Evolutionary conservation across 2,329 filamentous ascomycete species (phyloP).

Genomic region (Aspergillus versicolor): DNA sequence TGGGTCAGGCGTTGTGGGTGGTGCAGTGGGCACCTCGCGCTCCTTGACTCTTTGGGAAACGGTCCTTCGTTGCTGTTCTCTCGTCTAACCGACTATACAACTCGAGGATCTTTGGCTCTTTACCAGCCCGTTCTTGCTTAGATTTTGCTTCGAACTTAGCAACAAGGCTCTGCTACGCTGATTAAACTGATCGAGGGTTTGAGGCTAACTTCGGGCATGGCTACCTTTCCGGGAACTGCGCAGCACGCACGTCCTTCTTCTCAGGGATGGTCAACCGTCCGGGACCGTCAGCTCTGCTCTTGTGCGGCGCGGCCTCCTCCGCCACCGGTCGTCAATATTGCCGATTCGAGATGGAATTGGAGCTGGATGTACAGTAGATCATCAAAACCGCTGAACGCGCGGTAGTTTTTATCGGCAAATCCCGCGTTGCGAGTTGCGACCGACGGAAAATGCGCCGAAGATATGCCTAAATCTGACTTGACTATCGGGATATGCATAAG

Average conservation of each 20-base stretch:
- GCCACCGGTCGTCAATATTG: conserved; percentile 2
- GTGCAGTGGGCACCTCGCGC: neutral
- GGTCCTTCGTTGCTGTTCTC: neutral
- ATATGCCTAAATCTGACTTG: neutral
- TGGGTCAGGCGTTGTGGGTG: neutral
- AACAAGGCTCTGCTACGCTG: neutral
- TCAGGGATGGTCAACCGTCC: neutral
- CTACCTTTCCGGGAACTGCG: neutral
- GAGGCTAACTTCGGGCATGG: neutral
- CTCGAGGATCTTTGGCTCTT: too few relatives aligned
- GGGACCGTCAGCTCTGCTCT: neutral
- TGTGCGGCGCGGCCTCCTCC: conserved; percentile 1
- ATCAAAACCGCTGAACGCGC: neutral
- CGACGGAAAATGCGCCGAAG: neutral
- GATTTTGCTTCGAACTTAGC: neutral
- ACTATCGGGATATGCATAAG: neutral
- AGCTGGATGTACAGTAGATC: neutral
- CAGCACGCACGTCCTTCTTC: neutral
- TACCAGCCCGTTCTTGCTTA: too few relatives aligned
- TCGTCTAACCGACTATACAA: neutral
- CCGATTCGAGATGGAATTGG: conserved; percentile 2
- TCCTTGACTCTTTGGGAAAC: neutral
- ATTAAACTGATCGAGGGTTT: neutral
- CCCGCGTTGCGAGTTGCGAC: neutral
- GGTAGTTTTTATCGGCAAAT: neutral